Conservation (phyloP, 768 basidiomycete genomes). For the Cystoderma amianthinum region DNA sequence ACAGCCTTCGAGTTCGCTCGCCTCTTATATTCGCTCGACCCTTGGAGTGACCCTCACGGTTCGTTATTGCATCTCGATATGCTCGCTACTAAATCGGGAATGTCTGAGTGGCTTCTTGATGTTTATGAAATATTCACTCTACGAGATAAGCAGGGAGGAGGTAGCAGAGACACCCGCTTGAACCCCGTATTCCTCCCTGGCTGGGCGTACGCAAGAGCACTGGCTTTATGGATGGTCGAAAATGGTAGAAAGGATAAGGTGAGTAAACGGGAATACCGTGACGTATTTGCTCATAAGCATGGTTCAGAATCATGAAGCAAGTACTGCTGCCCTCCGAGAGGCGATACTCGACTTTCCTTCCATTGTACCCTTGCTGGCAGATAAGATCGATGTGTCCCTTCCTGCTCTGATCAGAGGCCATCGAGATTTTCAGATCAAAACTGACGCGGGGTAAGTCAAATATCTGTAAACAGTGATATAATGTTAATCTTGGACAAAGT, state of each 20-base stretch:
- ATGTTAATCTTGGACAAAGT: constrained; percentile 15
- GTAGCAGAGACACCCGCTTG: constrained; percentile 18
- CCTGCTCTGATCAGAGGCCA: constrained; percentile 51
- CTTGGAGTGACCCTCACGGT: constrained; percentile 86
- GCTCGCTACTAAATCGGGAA: constrained; percentile 74
- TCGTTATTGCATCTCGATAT: constrained; percentile 79
- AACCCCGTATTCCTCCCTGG: constrained; percentile 69
- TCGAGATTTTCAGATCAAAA: constrained; percentile 61
- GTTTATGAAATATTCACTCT: constrained; percentile 44
- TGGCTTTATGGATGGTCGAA: constrained; percentile 54
- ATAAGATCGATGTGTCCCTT: constrained; percentile 73
- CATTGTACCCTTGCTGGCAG: constrained; percentile 74
- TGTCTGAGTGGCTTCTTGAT: constrained; percentile 76
- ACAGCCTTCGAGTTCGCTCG: constrained; percentile 90
- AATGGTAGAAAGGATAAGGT: constrained; percentile 35
- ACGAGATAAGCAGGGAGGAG: constrained; percentile 8
- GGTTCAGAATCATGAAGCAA: constrained; percentile 44
- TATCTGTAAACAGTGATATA: not conserved
- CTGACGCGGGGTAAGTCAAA: constrained; percentile 51
- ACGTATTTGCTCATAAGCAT: not conserved
- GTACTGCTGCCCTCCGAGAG: constrained; percentile 62
- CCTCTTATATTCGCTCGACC: constrained; percentile 81
- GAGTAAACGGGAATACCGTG: not conserved
- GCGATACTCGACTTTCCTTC: constrained; percentile 79
- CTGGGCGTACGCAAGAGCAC: constrained; percentile 64